Base-by-base conservation (phyloP, 495 filamentous ascomycete genomes). In the Penicillium cosmopolitanum region DNA sequence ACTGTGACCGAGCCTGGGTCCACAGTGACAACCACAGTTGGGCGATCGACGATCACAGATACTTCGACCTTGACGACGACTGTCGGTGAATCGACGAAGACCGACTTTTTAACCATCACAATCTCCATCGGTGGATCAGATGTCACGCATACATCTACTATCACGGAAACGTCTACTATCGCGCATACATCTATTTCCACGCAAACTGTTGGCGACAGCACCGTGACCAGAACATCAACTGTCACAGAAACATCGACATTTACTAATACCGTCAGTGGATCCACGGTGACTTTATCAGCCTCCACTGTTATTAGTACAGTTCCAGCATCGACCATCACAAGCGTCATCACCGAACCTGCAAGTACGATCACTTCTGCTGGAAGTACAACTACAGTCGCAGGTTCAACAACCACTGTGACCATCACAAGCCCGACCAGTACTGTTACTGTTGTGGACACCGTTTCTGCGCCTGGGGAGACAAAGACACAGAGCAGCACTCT, bases 291-390 rank as follows among this genome's bases (percentile, higher is more conserved):
- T 23, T n/a, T 54, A 18, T 25, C 52, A 11, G 43, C 53, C 23
- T 51, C 31, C 19, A 52, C 50, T 8, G 13, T 52, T 52, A 19
- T 36, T 11, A 36, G 50, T 18, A 52, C 31, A 18, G 21, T 52
- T 46, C 53, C 40, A 12, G 40, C 40, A 18, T 55, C 53, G 21
- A 55, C 40, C 5, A 33, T 46, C 53, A 55, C 53, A 12, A 55
- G 21, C 28, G 33, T 18, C 13, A 55, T 25, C 13, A 55, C 53
- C 5, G 40, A 55, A 16, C 21, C 38, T 46, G 23, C 36, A 10
- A 55, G 38, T 13, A 55, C 53, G 2, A 10, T 55, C 21, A 55
- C 53, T 16, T 44, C 44, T 16, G 42, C 53, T 31, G 53, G 53
- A 19, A 55, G 18, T 21, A 42, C 44, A 10, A 55, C 12, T 36